Conservation (phyloP, 176 grass and related monocot genomes). For the Cocos nucifera region DNA sequence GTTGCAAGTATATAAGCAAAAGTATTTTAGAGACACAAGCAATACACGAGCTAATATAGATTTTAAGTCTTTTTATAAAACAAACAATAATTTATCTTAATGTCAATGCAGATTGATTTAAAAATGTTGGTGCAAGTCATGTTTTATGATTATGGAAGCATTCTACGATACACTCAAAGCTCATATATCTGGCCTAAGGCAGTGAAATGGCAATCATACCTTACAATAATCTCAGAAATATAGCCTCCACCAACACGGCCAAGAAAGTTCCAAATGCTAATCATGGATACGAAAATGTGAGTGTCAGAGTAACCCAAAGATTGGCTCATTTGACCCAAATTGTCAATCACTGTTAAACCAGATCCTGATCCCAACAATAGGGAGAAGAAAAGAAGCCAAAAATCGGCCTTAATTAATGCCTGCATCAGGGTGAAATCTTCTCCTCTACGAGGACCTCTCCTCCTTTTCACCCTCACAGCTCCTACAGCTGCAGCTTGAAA, state of each 20-base stretch:
- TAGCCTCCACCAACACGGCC: slow-evolving; percentile 4
- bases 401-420: slow-evolving; percentile 1
- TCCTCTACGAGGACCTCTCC: slow-evolving; percentile 6
- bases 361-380: background rate
- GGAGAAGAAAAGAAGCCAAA: slow-evolving; percentile 3
- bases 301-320: background rate
- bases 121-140: too few species aligned
- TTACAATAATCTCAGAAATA: slow-evolving; percentile 3
- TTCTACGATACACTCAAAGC: too few species aligned
- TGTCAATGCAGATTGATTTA: too few species aligned
- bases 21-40: too few species aligned
- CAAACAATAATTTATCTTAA: too few species aligned
- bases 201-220: background rate
- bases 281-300: slow-evolving; percentile 12
- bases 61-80: too few species aligned
- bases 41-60: too few species aligned
- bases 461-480: slow-evolving; percentile 1
- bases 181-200: too few species aligned
- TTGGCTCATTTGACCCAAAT: slow-evolving; percentile 14
- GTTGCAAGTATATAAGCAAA: too few species aligned
- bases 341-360: background rate
- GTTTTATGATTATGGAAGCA: too few species aligned
- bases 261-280: slow-evolving; percentile 13
- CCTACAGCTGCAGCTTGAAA: slow-evolving; percentile 7
- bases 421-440: slow-evolving; percentile 6